Base-by-base conservation (phyloP, 176 grass and related monocot species). In the Juncus inflexus region DNA sequence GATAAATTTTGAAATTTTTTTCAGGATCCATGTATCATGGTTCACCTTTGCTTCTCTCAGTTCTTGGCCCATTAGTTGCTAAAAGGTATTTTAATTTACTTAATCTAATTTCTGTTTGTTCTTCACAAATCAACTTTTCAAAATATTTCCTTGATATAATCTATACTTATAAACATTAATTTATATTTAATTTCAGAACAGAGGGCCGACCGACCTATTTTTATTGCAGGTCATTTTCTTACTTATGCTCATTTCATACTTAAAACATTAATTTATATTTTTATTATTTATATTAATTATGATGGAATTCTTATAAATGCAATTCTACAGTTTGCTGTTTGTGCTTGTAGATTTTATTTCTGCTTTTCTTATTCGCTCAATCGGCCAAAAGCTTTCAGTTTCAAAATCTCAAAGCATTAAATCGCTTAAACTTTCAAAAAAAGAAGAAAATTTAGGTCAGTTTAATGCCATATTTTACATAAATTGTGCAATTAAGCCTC, bases 11-110 rank as follows among this genome's bases (percentile, higher is more conserved):
- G 52, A 1, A 55, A 3, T 38, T 67, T 37, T 15, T 79, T 83
- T 68, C 85, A 99, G 94, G 94, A 52, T 99, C 88, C 15, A 92
- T 92, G 88, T 99, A 91, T 65, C 94, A 99, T 54, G 87, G 88
- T 64, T 99, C 94, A 40, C 88, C 94, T 54, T 79, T 99, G 83
- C 72, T 99, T 53, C 61, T 99, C 40, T 80, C 72, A 52, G 38
- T 92, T 79, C 85, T 99, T 49, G 94, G 88, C 35, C 85, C 88
- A 39, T 60, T 99, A 66, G 86, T 73, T 58, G 78, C 42, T 67
- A 84, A 69, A 73, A 99, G 85, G 94, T 97, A 72, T 49, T 40
- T 5, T 8, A 15, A 49, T 50, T 60, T 55, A 4, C 1, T 16
- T 49, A 38, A 56, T 15, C 14, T 42, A 51, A 42, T 9, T 52